These are phyloP conservation scores for Aristolochia contorta DNA, from an alignment of 164 flowering plant species.

Conservation along the genomic window DNA sequence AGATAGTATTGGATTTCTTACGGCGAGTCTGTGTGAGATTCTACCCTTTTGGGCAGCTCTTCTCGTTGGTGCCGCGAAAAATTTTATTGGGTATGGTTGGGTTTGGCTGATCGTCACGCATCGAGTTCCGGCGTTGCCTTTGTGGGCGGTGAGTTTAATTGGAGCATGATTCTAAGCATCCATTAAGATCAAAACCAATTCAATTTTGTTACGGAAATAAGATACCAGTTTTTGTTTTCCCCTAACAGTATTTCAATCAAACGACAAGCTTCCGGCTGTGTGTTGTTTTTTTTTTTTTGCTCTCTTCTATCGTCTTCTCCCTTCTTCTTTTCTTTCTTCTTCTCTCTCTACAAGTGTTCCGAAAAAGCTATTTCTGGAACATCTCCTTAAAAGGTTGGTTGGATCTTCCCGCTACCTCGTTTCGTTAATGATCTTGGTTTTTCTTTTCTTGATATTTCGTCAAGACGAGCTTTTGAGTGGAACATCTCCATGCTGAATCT, in stretches of 20 bases:
- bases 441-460: too few relatives aligned
- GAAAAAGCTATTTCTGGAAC: too few relatives aligned
- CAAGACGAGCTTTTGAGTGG: too few relatives aligned
- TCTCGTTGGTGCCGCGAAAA: slow-evolving; percentile 73
- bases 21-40: slow-evolving; percentile 70
- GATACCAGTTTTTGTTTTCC: neutral
- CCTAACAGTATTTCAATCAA: neutral
- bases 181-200: too few relatives aligned
- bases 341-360: too few relatives aligned
- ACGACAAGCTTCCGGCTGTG: neutral
- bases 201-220: neutral
- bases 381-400: too few relatives aligned
- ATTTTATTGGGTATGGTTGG: slow-evolving; percentile 87
- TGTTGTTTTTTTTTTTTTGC: neutral
- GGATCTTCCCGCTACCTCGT: too few relatives aligned
- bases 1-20: slow-evolving; percentile 83
- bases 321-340: neutral
- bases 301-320: neutral
- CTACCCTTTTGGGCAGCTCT: slow-evolving; percentile 85
- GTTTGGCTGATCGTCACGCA: slow-evolving; percentile 84
- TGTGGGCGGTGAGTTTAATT: slow-evolving; percentile 84
- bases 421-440: too few relatives aligned
- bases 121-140: slow-evolving; percentile 51
- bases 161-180: too few relatives aligned
- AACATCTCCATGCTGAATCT: too few relatives aligned